Evolutionary conservation across 495 filamentous ascomycete genomes (phyloP).

Genomic region (Penicillium flavigenum): DNA sequence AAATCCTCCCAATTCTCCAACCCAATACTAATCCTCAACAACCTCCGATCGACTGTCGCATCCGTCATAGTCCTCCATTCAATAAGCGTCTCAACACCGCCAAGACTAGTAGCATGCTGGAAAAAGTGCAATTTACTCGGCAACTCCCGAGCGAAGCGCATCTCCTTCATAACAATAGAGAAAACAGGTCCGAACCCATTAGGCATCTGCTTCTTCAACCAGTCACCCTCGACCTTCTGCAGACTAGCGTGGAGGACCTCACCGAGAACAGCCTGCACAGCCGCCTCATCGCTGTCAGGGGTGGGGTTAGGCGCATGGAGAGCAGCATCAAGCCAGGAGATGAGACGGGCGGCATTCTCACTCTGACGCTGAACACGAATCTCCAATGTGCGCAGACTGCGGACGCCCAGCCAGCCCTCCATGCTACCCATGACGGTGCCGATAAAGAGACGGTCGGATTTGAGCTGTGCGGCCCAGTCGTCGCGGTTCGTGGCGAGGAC

Average conservation of each 20-base stretch:
- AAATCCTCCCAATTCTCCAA: conserved; percentile 88
- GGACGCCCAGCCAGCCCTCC: conserved; percentile 87
- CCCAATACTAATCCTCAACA: conserved; percentile 83
- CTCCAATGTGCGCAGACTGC: conserved; percentile 83
- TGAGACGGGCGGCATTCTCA: conserved; percentile 62
- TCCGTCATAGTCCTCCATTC: conserved; percentile 75
- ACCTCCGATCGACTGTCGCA: conserved; percentile 61
- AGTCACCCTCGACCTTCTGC: conserved; percentile 63
- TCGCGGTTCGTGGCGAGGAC: conserved; percentile 63
- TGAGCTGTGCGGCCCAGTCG: conserved; percentile 58
- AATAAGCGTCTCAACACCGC: conserved; percentile 91
- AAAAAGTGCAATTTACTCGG: conserved; percentile 79
- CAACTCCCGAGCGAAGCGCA: conserved; percentile 60
- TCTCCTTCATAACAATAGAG: conserved; percentile 61
- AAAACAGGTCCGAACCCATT: conserved; percentile 90
- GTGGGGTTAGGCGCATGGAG: conserved; percentile 35
- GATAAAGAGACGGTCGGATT: conserved; percentile 65
- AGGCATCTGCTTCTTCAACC: conserved; percentile 89
- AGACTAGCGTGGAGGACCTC: conserved; percentile 73
- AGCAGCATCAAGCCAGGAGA: conserved; percentile 63
- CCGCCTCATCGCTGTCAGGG: conserved; percentile 37
- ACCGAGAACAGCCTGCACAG: conserved; percentile 53
- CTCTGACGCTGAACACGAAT: conserved; percentile 75
- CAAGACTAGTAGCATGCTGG: conserved; percentile 91
- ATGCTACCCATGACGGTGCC: conserved; percentile 86